phyloP scores from a whole-genome alignment of 225 moss, liverwort and hornwort species.

The Physcomitrium patens region DNA sequence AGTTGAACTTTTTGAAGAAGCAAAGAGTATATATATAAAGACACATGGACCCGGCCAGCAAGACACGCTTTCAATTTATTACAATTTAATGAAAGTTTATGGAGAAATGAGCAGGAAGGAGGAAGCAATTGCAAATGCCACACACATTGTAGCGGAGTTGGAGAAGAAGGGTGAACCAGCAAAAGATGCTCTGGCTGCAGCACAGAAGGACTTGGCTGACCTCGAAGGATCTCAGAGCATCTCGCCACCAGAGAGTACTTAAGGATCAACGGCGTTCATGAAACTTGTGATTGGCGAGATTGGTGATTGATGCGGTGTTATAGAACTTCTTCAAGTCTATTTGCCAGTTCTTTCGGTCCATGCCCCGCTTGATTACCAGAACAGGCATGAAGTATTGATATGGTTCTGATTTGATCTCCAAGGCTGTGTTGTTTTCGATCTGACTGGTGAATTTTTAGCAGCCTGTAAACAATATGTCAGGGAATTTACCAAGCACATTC shows the following conservation, averaged over 20 bases:
- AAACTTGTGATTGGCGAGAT: constrained; percentile 19
- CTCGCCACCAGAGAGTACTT: constrained; percentile 21
- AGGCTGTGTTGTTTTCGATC: neutral
- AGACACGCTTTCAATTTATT: constrained; percentile 85
- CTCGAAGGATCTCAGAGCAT: constrained; percentile 39
- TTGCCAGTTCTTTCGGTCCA: neutral
- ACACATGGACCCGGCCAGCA: constrained; percentile 88
- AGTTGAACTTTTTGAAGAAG: constrained; percentile 78
- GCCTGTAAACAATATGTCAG: neutral
- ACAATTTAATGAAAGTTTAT: constrained; percentile 86
- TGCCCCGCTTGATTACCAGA: neutral
- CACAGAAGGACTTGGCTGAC: constrained; percentile 43
- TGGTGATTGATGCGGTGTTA: neutral
- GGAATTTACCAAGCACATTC: neutral
- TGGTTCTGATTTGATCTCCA: neutral
- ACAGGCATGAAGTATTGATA: neutral
- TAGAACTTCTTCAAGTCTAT: neutral
- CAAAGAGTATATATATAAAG: constrained; percentile 75
- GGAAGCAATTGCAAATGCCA: constrained; percentile 56
- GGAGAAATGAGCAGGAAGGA: constrained; percentile 66
- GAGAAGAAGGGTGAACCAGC: constrained; percentile 59
- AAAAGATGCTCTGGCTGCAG: constrained; percentile 43
- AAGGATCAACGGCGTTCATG: constrained; percentile 18
- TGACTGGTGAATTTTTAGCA: constrained; percentile 5
- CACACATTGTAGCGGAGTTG: constrained; percentile 53